phyloP scores from a whole-genome alignment of 306 rosid species.

The Notholithocarpus densiflorus region DNA sequence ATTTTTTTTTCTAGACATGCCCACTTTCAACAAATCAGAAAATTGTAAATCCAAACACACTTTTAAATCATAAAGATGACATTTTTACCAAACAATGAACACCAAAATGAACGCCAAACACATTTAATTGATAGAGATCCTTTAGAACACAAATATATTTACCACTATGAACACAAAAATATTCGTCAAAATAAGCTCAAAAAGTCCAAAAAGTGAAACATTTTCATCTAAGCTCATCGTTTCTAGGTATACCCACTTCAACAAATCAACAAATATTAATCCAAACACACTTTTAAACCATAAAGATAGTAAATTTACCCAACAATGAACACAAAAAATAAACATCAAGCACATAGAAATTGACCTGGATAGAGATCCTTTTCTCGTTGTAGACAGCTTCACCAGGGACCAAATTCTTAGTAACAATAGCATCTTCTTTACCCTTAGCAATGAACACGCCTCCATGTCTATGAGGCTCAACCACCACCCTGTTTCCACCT shows the following conservation, averaged over 20 bases:
- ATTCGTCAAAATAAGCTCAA: too few relatives aligned
- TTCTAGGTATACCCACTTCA: too few relatives aligned
- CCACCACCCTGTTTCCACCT: constrained; percentile 43
- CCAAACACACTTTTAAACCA: too few relatives aligned
- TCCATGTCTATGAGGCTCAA: constrained; percentile 63
- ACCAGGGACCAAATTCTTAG: constrained; percentile 82
- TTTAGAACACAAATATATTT: too few relatives aligned
- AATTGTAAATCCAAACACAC: background rate
- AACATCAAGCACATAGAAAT: too few relatives aligned
- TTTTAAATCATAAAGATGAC: background rate
- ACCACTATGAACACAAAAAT: too few relatives aligned
- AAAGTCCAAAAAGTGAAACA: constrained; percentile 9
- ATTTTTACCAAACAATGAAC: background rate
- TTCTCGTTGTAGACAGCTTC: constrained; percentile 92
- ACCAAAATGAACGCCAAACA: background rate
- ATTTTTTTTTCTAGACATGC: too few relatives aligned
- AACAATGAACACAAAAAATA: too few relatives aligned
- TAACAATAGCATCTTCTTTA: constrained; percentile 89
- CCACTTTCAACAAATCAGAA: background rate
- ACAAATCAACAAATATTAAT: too few relatives aligned
- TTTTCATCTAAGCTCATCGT: too few relatives aligned
- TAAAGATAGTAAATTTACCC: too few relatives aligned
- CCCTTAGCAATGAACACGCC: constrained; percentile 92
- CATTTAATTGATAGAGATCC: too few relatives aligned
- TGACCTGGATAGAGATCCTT: constrained; percentile 69